Evolutionary conservation across 2,329 filamentous ascomycete species (phyloP).

Genomic region (Aspergillus tamarii): DNA sequence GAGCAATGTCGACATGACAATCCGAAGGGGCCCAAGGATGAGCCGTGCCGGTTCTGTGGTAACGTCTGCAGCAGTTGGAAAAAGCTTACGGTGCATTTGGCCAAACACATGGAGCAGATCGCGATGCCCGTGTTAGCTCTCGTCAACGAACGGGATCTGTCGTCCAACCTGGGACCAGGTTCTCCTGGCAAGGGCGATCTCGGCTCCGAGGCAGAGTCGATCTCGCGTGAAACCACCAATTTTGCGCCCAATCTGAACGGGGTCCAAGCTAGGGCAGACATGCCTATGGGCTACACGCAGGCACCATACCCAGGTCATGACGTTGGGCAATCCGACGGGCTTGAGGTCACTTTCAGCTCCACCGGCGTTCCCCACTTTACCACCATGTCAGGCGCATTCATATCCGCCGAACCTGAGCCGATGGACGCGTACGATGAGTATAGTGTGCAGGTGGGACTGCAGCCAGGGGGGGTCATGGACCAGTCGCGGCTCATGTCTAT

Average conservation of each 20-base stretch:
- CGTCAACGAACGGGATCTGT: constrained; percentile 47
- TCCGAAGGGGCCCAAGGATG: constrained; percentile 65
- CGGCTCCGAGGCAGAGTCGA: constrained; percentile 11
- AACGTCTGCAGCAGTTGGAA: constrained; percentile 84
- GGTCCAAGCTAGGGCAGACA: constrained; percentile 8
- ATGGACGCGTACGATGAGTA: constrained; percentile 25
- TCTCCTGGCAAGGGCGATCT: constrained; percentile 14
- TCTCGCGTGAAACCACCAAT: constrained; percentile 9
- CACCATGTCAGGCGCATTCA: constrained; percentile 28
- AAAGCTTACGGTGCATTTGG: constrained; percentile 89
- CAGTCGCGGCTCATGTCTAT: constrained; percentile 26
- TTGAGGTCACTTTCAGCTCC: constrained; percentile 18
- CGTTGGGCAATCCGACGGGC: constrained; percentile 11
- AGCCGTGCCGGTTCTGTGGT: constrained; percentile 86
- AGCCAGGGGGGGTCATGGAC: constrained; percentile 20
- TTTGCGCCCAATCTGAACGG: constrained; percentile 17
- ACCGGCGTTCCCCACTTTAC: constrained; percentile 23
- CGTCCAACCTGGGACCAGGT: constrained; percentile 18
- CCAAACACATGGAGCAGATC: constrained; percentile 92
- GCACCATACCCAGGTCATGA: constrained; percentile 13
- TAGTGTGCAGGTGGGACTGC: constrained; percentile 19
- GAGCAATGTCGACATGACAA: constrained; percentile 77
- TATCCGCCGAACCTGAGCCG: constrained; percentile 33
- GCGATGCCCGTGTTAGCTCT: constrained; percentile 74
- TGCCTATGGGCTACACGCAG: constrained; percentile 18